A percentile compares a stretch with the other conserved stretches of the same genome.
These are phyloP conservation scores for Epichloe gansuensis DNA, from an alignment of 2,329 filamentous ascomycete genomes.

Conservation along the genomic window DNA sequence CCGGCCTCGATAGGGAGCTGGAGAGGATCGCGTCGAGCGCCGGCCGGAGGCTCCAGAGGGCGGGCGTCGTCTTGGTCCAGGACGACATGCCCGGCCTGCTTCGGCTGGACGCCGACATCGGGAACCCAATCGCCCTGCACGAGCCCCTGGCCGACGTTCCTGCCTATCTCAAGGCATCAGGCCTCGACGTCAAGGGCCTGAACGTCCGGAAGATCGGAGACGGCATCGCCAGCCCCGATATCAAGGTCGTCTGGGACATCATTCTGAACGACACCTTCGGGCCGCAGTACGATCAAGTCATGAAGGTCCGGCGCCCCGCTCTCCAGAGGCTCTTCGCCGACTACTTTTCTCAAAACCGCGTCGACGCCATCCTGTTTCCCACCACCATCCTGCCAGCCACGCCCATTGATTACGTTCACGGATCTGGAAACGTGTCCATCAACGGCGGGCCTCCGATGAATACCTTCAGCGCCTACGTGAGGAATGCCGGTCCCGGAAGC, in stretches of 20 bases:
- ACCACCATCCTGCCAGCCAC: constrained; percentile 10
- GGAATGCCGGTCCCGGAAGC: constrained; percentile 8
- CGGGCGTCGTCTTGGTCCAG: constrained; percentile 7
- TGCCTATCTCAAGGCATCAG: constrained; percentile 6
- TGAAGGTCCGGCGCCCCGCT: constrained; percentile 8
- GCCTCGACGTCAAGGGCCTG: neutral
- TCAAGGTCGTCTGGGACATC: neutral
- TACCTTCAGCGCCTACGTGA: constrained; percentile 7
- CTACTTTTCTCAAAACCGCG: constrained; percentile 5
- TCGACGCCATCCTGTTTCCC: constrained; percentile 9
- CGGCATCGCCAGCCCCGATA: constrained; percentile 4
- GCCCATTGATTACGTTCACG: constrained; percentile 6
- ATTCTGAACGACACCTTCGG: constrained; percentile 3
- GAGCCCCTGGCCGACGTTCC: constrained; percentile 7
- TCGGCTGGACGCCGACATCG: constrained; percentile 4
- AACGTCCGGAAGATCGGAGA: constrained; percentile 2
- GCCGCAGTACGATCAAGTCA: constrained; percentile 3
- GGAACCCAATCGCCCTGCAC: constrained; percentile 4
- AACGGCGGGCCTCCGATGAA: constrained; percentile 8
- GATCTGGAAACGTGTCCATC: constrained; percentile 9
- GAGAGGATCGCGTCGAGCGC: constrained; percentile 4
- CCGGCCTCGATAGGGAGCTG: constrained; percentile 6
- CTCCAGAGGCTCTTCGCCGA: constrained; percentile 8
- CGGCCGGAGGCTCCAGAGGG: constrained; percentile 2
- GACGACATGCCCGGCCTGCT: constrained; percentile 9